phyloP scores from a whole-genome alignment of 2,329 filamentous ascomycete species.

The Byssothecium circinans region DNA sequence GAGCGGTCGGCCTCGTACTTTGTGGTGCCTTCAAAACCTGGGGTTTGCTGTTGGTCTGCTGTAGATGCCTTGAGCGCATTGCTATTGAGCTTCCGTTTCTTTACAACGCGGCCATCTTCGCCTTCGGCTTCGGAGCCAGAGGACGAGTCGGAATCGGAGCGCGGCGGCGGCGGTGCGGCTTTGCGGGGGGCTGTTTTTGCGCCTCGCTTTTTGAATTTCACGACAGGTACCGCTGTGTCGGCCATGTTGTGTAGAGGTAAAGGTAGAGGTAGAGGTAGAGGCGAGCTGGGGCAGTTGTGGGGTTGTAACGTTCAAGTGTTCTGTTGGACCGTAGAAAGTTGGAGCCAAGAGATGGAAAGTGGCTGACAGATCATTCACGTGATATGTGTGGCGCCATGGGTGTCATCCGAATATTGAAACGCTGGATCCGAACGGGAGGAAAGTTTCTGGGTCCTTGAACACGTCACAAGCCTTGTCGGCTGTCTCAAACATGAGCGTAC shows the following conservation, averaged over 20 bases:
- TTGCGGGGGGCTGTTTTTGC: constrained; percentile 80
- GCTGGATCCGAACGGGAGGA: too few species aligned
- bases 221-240: constrained; percentile 52
- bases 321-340: constrained; percentile 18
- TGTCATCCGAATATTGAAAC: neutral
- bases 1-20: constrained; percentile 64
- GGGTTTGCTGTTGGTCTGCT: constrained; percentile 51
- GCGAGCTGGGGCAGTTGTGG: neutral
- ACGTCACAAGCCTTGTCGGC: neutral
- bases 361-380: constrained; percentile 10
- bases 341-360: constrained; percentile 18
- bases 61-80: constrained; percentile 68
- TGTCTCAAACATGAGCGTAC: too few species aligned
- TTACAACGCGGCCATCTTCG: constrained; percentile 67
- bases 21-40: constrained; percentile 49
- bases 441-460: neutral
- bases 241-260: constrained; percentile 11
- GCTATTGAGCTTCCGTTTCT: constrained; percentile 72
- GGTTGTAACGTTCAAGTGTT: constrained; percentile 1
- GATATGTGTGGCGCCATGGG: constrained; percentile 6
- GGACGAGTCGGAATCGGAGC: constrained; percentile 56
- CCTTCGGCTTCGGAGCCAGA: constrained; percentile 76
- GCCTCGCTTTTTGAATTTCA: constrained; percentile 84
- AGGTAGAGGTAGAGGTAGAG: neutral
- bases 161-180: constrained; percentile 75